These are phyloP conservation scores for Naegleria gruberi DNA, from an alignment of 208 protist genomes.

Conservation along the genomic window DNA sequence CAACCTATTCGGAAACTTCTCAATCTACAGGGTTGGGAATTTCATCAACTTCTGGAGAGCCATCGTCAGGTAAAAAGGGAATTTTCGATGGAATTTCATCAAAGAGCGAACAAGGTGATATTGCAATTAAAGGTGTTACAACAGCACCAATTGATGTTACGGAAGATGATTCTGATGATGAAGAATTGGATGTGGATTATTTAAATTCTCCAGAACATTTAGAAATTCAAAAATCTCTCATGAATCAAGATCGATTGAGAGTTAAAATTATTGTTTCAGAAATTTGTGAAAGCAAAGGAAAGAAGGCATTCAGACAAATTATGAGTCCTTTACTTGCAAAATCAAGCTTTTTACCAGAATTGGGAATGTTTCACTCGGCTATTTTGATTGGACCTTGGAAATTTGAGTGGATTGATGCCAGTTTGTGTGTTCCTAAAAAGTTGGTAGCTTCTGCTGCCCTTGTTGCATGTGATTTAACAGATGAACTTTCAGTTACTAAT, in stretches of 20 bases:
- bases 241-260: not conserved
- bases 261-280: not conserved
- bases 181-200: not conserved
- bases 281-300: not conserved
- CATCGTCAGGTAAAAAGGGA: not conserved
- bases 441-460: not conserved
- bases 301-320: not conserved
- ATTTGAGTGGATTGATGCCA: not conserved
- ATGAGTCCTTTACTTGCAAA: not conserved
- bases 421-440: not conserved
- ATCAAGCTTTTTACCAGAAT: not conserved
- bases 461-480: not conserved
- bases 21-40: not conserved
- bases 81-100: not conserved
- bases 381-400: not conserved
- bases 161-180: not conserved
- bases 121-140: not conserved
- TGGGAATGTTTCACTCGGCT: not conserved
- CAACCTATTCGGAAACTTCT: not conserved
- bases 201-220: not conserved
- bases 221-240: not conserved
- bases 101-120: not conserved
- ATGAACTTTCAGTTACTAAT: not conserved
- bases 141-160: too few species aligned
- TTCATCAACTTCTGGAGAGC: not conserved